Percentiles rank a stretch among this genome's conserved stretches.
Evolutionary conservation across 202 grass and related monocot genomes (phyloP).

Genomic region (Saccharum hybrid): DNA sequence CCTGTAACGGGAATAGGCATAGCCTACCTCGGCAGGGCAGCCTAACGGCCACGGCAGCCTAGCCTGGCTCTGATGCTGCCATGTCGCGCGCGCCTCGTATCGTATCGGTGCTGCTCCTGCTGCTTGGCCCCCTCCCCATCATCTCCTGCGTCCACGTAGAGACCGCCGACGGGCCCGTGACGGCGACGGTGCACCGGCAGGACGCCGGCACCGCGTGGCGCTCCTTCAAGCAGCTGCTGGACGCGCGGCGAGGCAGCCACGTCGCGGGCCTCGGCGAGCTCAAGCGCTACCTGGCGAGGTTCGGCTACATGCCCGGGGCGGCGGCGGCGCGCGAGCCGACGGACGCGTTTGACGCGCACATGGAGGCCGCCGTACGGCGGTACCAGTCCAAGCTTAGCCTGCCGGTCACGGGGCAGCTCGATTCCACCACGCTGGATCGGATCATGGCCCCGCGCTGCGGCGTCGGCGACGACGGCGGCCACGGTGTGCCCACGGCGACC

Average conservation of each 20-base stretch:
- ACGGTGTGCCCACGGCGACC: neutral
- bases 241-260: slow-evolving; percentile 63
- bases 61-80: slow-evolving; percentile 45
- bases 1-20: slow-evolving; percentile 51
- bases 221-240: slow-evolving; percentile 55
- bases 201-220: slow-evolving; percentile 47
- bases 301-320: slow-evolving; percentile 63
- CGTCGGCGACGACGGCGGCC: slow-evolving; percentile 64
- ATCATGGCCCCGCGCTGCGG: slow-evolving; percentile 90
- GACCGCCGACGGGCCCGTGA: neutral
- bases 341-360: slow-evolving; percentile 72
- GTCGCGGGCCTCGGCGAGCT: slow-evolving; percentile 60
- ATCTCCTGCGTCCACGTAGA: slow-evolving; percentile 1
- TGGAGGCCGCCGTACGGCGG: slow-evolving; percentile 64
- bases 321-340: slow-evolving; percentile 21
- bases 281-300: slow-evolving; percentile 73
- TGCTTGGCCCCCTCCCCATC: neutral
- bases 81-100: slow-evolving; percentile 39
- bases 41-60: neutral
- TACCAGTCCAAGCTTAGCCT: slow-evolving; percentile 72
- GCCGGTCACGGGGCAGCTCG: slow-evolving; percentile 66
- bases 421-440: slow-evolving; percentile 63
- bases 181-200: neutral
- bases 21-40: slow-evolving; percentile 29
- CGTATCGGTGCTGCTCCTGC: neutral